phyloP scores from a whole-genome alignment of 225 moss, liverwort and hornwort species.

The Antitrichia curtipendula region DNA sequence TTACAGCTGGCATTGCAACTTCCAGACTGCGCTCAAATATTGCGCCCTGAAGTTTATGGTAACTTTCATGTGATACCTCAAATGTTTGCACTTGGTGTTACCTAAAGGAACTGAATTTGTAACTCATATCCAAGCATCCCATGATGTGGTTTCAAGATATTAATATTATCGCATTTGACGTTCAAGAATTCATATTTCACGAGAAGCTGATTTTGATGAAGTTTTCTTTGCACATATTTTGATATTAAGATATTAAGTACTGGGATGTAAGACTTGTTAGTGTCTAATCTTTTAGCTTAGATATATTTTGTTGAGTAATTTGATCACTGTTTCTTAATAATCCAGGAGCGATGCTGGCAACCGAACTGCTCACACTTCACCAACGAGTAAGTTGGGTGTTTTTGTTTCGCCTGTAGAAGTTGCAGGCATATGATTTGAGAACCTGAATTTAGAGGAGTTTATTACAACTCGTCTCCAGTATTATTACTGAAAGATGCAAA shows the following conservation, averaged over 20 bases:
- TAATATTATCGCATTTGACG: background rate
- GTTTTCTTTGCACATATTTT: background rate
- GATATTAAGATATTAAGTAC: background rate
- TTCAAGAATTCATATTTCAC: background rate
- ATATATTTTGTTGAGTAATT: background rate
- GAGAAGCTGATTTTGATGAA: background rate
- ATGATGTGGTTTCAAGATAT: background rate
- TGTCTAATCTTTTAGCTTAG: background rate
- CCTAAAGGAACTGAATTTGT: background rate
- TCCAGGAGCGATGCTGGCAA: conserved; percentile 13
- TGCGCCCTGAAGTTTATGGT: conserved; percentile 4
- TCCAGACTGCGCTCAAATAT: conserved; percentile 24
- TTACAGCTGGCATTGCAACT: conserved; percentile 31
- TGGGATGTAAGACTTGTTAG: background rate
- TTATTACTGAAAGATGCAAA: background rate
- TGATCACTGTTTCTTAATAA: background rate
- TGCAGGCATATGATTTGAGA: background rate
- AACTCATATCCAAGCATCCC: background rate
- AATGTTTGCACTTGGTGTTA: background rate
- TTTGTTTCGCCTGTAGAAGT: background rate
- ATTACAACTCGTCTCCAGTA: background rate
- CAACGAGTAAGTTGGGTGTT: conserved; percentile 2
- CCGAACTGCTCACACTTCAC: conserved; percentile 3
- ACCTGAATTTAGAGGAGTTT: background rate
- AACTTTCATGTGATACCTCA: background rate